These are phyloP conservation scores for Camellia sinensis DNA, from an alignment of 148 eudicot species.

Conservation along the genomic window DNA sequence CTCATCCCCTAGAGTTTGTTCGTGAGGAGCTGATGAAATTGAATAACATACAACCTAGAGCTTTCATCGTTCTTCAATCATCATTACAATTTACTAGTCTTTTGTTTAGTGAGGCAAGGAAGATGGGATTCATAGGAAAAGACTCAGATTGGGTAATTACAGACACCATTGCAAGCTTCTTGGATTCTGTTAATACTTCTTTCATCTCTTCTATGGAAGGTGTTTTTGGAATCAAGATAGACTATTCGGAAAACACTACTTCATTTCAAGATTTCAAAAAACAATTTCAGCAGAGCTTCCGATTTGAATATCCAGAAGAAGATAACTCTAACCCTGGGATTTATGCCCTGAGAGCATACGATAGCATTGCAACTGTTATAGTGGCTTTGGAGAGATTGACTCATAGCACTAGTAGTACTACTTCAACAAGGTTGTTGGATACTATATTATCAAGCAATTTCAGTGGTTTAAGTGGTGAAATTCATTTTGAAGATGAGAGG, in stretches of 20 bases:
- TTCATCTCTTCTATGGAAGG: conserved; percentile 13
- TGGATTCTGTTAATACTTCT: conserved; percentile 16
- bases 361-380: neutral
- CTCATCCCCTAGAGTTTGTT: neutral
- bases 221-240: neutral
- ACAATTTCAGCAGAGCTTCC: neutral
- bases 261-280: neutral
- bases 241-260: neutral
- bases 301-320: neutral
- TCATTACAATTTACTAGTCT: conserved; percentile 14
- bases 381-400: neutral
- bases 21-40: neutral
- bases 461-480: conserved; percentile 5
- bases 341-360: neutral
- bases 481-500: neutral
- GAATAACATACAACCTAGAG: conserved; percentile 10
- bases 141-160: conserved; percentile 30
- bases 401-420: neutral
- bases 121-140: conserved; percentile 11
- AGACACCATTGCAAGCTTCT: conserved; percentile 5
- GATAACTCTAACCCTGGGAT: neutral
- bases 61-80: conserved; percentile 27
- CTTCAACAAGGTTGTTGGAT: neutral
- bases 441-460: neutral
- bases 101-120: conserved; percentile 29